Conservation (phyloP, 176 grass and related monocot genomes). For the Ananas comosus region DNA sequence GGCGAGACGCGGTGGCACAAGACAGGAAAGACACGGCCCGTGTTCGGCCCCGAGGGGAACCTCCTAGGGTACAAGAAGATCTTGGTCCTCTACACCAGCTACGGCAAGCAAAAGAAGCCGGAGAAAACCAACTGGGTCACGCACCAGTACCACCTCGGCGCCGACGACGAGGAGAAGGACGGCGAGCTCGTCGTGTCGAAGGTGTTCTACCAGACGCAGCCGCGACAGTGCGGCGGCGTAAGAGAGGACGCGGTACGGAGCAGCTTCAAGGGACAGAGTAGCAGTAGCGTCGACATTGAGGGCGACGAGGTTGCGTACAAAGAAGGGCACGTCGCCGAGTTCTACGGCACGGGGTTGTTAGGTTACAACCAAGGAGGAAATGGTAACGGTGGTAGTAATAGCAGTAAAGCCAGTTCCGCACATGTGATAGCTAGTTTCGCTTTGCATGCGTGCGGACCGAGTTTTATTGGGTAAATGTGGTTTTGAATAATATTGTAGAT, state of each 20-base stretch:
- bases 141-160: conserved; percentile 98
- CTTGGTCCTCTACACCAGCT: conserved; percentile 96
- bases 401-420: not conserved
- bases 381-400: no score
- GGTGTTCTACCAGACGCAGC: conserved; percentile 98
- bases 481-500: no score
- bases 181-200: conserved; percentile 96
- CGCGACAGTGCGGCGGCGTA: conserved; percentile 81
- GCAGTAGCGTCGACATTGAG: not conserved
- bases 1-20: conserved; percentile 99
- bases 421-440: not conserved
- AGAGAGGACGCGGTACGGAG: conserved; percentile 17
- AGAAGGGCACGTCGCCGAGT: not conserved
- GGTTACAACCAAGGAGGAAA: not conserved
- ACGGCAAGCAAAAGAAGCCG: conserved; percentile 88
- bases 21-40: conserved; percentile 93
- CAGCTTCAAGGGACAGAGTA: not conserved
- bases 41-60: conserved; percentile 57
- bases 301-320: not conserved
- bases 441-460: not conserved
- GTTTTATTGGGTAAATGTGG: not conserved
- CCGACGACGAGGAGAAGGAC: conserved; percentile 95
- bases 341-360: not conserved
- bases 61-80: conserved; percentile 99
- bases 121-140: conserved; percentile 99